These are phyloP conservation scores for Lasiodiplodia hormozganensis DNA, from an alignment of 2,329 filamentous ascomycete species.

Conservation along the genomic window DNA sequence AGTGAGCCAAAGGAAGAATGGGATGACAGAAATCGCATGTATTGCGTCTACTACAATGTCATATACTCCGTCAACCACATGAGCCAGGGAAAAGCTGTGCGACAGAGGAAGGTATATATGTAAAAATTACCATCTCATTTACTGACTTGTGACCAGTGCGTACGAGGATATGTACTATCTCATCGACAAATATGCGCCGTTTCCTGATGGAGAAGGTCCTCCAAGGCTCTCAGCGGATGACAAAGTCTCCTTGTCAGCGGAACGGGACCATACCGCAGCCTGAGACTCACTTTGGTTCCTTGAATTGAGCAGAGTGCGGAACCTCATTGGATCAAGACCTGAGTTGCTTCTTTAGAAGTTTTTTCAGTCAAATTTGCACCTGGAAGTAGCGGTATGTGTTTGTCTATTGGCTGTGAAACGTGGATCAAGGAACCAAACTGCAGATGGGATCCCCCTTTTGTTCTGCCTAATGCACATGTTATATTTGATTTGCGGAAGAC, in stretches of 20 bases:
- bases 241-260: conserved; percentile 11
- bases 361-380: too few relatives aligned
- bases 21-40: conserved; percentile 29
- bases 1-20: conserved; percentile 16
- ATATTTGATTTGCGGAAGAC: too few relatives aligned
- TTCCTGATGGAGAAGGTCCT: conserved; percentile 33
- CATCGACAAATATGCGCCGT: conserved; percentile 37
- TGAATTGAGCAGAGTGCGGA: neutral
- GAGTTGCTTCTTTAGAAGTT: neutral
- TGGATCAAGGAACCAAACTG: too few relatives aligned
- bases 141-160: conserved; percentile 15
- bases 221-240: conserved; percentile 13
- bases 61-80: conserved; percentile 28
- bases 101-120: conserved; percentile 19
- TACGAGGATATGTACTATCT: conserved; percentile 39
- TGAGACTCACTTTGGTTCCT: neutral
- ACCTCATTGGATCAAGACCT: neutral
- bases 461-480: too few relatives aligned
- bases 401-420: too few relatives aligned
- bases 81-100: conserved; percentile 23
- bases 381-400: too few relatives aligned
- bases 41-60: conserved; percentile 29
- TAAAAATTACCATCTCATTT: neutral
- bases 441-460: too few relatives aligned
- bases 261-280: conserved; percentile 9